These are phyloP conservation scores for Penicillium egyptiacum DNA, from an alignment of 495 filamentous ascomycete species.

Conservation along the genomic window DNA sequence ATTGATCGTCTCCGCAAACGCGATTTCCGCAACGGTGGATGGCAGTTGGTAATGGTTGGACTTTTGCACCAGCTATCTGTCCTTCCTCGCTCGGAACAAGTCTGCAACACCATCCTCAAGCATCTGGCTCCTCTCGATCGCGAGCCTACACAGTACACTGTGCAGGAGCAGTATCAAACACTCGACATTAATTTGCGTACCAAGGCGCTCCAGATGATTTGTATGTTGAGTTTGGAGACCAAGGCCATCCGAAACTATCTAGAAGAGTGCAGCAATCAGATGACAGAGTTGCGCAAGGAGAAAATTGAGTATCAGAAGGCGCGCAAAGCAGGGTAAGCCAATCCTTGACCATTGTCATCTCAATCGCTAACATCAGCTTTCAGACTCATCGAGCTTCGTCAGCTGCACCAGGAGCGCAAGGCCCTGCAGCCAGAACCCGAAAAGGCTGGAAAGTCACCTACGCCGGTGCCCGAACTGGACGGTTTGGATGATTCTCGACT, in stretches of 20 bases:
- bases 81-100: conserved; percentile 62
- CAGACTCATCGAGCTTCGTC: conserved; percentile 79
- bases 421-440: conserved; percentile 68
- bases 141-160: conserved; percentile 72
- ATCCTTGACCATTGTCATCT: background rate
- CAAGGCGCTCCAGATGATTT: conserved; percentile 79
- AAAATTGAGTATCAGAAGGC: conserved; percentile 89
- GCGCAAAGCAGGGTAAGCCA: conserved; percentile 77
- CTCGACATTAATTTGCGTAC: conserved; percentile 83
- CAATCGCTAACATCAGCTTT: conserved; percentile 22
- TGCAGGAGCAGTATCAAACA: conserved; percentile 63
- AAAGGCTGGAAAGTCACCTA: conserved; percentile 51
- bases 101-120: conserved; percentile 75
- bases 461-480: conserved; percentile 61
- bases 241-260: conserved; percentile 82
- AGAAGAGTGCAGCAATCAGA: conserved; percentile 83
- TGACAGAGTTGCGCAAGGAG: conserved; percentile 91
- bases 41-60: conserved; percentile 87
- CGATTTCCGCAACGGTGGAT: conserved; percentile 86
- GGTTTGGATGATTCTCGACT: conserved; percentile 63
- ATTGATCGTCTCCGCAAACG: conserved; percentile 77
- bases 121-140: conserved; percentile 74
- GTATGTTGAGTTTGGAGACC: conserved; percentile 82
- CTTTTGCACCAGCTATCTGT: conserved; percentile 81
- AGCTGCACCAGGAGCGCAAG: conserved; percentile 84